A percentile compares a stretch with the other conserved stretches of the same genome.
Conservation (phyloP, 345 rosid species). For the Acer yangbiense region DNA sequence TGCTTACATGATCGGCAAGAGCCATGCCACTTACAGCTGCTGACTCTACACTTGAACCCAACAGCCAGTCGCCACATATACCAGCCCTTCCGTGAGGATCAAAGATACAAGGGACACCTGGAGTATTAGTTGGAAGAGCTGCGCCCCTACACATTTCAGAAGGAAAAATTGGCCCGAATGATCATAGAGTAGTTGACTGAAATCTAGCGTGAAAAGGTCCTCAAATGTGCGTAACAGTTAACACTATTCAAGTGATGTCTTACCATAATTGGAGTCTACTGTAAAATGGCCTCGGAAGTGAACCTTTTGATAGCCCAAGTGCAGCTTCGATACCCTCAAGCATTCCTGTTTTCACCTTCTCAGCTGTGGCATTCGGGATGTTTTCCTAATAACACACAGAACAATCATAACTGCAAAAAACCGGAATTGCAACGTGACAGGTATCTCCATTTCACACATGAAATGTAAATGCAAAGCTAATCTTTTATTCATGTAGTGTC, state of each 20-base stretch:
- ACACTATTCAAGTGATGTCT: no score
- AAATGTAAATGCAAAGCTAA: no score
- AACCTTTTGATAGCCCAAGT: no score
- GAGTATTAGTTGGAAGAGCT: constrained; percentile 82
- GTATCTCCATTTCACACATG: not conserved
- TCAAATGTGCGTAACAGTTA: not conserved
- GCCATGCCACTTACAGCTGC: constrained; percentile 91
- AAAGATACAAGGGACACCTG: constrained; percentile 71
- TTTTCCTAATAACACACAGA: constrained; percentile 54
- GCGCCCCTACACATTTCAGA: constrained; percentile 68
- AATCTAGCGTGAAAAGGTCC: not conserved
- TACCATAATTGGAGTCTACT: no score
- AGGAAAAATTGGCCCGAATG: not conserved
- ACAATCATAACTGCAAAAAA: not conserved
- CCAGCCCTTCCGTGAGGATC: constrained; percentile 93
- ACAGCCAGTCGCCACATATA: constrained; percentile 91
- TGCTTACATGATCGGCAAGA: constrained; percentile 70
- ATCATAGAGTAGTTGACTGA: not conserved
- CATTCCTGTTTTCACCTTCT: constrained; percentile 74
- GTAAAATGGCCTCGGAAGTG: no score
- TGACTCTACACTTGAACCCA: constrained; percentile 82
- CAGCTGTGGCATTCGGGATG: constrained; percentile 69
- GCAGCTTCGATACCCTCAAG: constrained; percentile 65
- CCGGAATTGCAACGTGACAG: not conserved
- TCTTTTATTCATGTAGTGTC: not conserved